These are phyloP conservation scores for Vaccinium vitisidaea DNA, from an alignment of 148 eudicot species.

Conservation along the genomic window DNA sequence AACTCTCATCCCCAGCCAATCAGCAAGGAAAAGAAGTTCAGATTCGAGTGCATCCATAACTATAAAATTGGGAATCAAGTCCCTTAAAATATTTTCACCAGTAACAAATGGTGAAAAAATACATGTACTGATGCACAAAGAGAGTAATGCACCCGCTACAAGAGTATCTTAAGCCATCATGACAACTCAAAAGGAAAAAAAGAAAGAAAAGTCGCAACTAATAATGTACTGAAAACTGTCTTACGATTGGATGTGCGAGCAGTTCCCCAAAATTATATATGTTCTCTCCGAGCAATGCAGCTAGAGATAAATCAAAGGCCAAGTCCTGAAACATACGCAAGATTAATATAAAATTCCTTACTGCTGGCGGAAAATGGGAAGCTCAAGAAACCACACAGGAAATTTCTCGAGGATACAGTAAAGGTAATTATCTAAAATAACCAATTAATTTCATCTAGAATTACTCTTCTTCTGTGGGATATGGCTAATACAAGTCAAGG, in stretches of 20 bases:
- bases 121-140: neutral
- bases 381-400: neutral
- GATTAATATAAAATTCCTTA: neutral
- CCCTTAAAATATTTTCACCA: neutral
- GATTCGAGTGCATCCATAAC: neutral
- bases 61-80: conserved; percentile 2
- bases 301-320: conserved; percentile 90
- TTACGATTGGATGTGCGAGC: conserved; percentile 96
- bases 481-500: neutral
- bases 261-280: conserved; percentile 98
- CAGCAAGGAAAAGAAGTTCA: neutral
- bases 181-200: neutral
- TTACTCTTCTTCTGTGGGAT: neutral
- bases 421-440: neutral
- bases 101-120: neutral
- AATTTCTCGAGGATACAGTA: neutral
- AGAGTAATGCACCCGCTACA: neutral
- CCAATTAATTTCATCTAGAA: neutral
- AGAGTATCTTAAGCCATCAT: neutral
- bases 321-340: conserved; percentile 52
- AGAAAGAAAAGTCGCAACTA: neutral
- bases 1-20: neutral
- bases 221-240: conserved; percentile 19
- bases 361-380: neutral
- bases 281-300: conserved; percentile 89